phyloP scores from a whole-genome alignment of 169 alveolate species.

The Eimeria praecox region DNA sequence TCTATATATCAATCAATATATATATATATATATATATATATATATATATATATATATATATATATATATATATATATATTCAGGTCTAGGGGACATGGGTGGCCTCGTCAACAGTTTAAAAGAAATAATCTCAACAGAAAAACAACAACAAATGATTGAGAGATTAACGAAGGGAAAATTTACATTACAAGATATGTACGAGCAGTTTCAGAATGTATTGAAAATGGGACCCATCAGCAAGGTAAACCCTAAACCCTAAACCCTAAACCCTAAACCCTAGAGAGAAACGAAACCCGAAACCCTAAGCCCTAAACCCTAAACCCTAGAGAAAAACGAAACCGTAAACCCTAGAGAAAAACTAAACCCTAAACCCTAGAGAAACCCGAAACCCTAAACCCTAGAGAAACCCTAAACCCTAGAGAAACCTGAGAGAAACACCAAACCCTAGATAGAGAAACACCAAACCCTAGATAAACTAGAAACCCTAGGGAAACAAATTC shows the following conservation, averaged over 20 bases:
- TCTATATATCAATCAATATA: too few species aligned
- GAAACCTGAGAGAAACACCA: too few species aligned
- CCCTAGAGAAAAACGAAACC: background rate
- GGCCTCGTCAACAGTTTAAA: conserved; percentile 97
- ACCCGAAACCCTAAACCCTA: background rate
- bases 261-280: conserved; percentile 4
- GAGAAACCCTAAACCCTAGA: background rate
- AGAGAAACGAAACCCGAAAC: too few species aligned
- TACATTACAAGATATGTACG: conserved; percentile 97
- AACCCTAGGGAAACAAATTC: background rate
- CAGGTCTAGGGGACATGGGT: conserved; percentile 98
- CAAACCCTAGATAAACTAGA: background rate
- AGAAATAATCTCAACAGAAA: conserved; percentile 97
- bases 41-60: background rate
- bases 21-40: background rate
- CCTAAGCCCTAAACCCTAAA: background rate
- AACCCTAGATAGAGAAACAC: too few species aligned
- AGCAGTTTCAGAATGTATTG: conserved; percentile 97
- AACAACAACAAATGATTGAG: conserved; percentile 96
- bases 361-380: background rate
- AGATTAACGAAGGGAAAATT: conserved; percentile 97
- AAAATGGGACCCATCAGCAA: conserved; percentile 97
- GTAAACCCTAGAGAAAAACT: too few species aligned
- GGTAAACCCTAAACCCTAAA: conserved; percentile 25
- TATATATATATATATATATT: background rate